phyloP scores from a whole-genome alignment of 257 asterid species.

The Cinchona pubescens region DNA sequence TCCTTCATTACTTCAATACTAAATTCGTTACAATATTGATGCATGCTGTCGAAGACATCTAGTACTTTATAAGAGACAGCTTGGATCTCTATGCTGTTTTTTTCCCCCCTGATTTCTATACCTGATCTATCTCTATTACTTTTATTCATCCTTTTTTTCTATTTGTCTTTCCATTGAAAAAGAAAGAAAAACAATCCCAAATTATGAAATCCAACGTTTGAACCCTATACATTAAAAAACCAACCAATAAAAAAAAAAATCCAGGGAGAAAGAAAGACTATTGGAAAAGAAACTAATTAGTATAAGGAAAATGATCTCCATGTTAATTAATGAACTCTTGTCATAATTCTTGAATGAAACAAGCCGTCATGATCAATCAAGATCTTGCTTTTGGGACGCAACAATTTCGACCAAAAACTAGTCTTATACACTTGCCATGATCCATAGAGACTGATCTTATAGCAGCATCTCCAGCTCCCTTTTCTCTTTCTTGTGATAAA shows the following conservation, averaged over 20 bases:
- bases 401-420: constrained; percentile 67
- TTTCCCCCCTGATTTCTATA: neutral
- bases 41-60: neutral
- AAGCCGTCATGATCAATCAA: constrained; percentile 24
- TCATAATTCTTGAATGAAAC: constrained; percentile 43
- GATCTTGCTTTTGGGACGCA: constrained; percentile 34
- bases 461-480: constrained; percentile 14
- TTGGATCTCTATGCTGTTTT: too few species aligned
- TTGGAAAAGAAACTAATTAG: neutral
- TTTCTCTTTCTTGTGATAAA: constrained; percentile 32
- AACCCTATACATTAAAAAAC: neutral
- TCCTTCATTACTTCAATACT: too few species aligned
- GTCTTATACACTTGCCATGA: constrained; percentile 29
- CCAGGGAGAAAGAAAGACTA: too few species aligned
- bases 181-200: neutral
- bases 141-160: too few species aligned
- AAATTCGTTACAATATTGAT: neutral
- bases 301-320: neutral
- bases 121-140: neutral
- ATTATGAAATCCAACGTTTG: neutral
- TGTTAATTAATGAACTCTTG: constrained; percentile 28
- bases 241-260: too few species aligned
- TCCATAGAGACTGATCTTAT: too few species aligned
- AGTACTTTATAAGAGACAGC: neutral
- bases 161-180: neutral